Evolutionary conservation across 2,329 filamentous ascomycete species (phyloP).

Genomic region (Didymosphaeria variabile): DNA sequence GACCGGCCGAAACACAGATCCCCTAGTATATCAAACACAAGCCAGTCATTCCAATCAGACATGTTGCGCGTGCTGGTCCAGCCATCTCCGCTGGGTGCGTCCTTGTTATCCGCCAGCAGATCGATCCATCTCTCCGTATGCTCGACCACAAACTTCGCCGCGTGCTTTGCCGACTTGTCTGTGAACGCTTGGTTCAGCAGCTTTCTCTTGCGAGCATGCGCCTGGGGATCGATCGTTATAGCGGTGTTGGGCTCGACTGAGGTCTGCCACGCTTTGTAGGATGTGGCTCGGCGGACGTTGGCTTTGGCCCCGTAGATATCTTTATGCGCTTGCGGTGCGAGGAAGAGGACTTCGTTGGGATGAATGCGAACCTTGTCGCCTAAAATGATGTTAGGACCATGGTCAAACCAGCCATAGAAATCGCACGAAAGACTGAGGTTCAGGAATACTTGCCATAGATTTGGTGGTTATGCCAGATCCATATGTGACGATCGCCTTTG

Average conservation of each 20-base stretch:
- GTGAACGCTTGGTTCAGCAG: conserved; percentile 21
- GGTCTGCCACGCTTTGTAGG: conserved; percentile 18
- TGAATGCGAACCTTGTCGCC: conserved; percentile 15
- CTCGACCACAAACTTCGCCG: conserved; percentile 8
- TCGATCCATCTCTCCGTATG: conserved; percentile 21
- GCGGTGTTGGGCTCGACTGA: conserved; percentile 9
- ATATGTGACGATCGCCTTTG: conserved; percentile 25
- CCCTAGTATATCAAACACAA: conserved; percentile 57
- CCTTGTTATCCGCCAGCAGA: conserved; percentile 2
- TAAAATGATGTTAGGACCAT: neutral
- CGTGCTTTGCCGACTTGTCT: conserved; percentile 17
- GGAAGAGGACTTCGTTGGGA: conserved; percentile 18
- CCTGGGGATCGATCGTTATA: conserved; percentile 14
- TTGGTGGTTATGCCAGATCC: conserved; percentile 21
- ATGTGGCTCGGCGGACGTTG: conserved; percentile 15
- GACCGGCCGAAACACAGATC: conserved; percentile 48
- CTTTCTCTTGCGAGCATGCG: conserved; percentile 16
- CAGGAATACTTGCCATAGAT: conserved; percentile 3
- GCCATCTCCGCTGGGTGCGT: conserved; percentile 8
- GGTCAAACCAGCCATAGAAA: neutral
- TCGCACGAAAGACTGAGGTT: too few species aligned
- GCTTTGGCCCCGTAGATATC: conserved; percentile 16
- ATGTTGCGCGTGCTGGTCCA: conserved; percentile 15
- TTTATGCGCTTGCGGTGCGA: conserved; percentile 1
- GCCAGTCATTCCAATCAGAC: conserved; percentile 31